Conservation (phyloP, 2,329 filamentous ascomycete species). For the Aspergillus floridensis region DNA sequence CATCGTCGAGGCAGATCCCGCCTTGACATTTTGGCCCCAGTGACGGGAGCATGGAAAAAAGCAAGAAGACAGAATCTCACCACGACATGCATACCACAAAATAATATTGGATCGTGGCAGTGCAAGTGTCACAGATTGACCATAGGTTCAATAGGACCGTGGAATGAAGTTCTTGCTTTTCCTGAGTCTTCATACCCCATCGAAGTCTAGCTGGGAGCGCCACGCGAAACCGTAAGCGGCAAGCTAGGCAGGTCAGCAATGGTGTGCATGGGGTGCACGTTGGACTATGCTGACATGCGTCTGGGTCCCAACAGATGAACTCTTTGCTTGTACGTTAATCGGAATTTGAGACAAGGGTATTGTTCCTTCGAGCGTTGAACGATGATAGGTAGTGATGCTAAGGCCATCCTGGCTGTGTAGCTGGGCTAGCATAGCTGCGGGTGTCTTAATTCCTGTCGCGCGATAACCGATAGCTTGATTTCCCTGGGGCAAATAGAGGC, state of each 20-base stretch:
- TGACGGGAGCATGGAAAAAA: neutral
- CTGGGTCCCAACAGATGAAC: neutral
- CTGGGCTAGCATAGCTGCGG: neutral
- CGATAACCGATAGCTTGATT: no score
- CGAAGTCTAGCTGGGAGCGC: neutral
- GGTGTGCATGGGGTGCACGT: neutral
- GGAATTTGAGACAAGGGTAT: neutral
- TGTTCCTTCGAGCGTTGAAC: neutral
- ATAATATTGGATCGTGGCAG: neutral
- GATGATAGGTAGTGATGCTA: neutral
- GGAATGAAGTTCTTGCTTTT: neutral
- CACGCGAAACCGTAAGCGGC: neutral
- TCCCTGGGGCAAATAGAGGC: neutral
- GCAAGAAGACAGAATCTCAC: neutral
- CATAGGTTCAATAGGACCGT: neutral
- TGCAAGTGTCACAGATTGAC: neutral
- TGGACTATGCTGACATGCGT: neutral
- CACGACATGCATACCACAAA: neutral
- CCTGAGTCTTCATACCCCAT: neutral
- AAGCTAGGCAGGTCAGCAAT: neutral
- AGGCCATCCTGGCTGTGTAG: neutral
- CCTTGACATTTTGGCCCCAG: neutral
- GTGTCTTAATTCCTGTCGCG: neutral
- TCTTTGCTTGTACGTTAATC: neutral
- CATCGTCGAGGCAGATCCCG: neutral